Percentiles rank a stretch among this genome's conserved stretches.
These are phyloP conservation scores for Parietaria judaica DNA, from an alignment of 306 rosid genomes.

Conservation along the genomic window DNA sequence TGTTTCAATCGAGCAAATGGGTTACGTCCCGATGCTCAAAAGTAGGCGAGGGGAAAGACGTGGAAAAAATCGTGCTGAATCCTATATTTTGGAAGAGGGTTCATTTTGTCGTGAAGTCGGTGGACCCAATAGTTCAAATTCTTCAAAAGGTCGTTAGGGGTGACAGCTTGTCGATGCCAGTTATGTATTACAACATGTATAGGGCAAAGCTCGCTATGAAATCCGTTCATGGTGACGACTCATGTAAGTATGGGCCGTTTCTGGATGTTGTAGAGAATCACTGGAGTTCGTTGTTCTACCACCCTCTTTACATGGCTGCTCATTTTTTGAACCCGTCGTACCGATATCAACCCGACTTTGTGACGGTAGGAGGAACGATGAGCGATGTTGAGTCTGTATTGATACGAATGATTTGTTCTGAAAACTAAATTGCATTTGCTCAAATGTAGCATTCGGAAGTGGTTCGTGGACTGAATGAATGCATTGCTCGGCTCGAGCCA, in stretches of 20 bases:
- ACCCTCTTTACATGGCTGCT: constrained; percentile 86
- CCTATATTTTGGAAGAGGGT: constrained; percentile 80
- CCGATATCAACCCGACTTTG: constrained; percentile 68
- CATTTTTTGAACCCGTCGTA: constrained; percentile 88
- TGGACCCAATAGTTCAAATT: constrained; percentile 73
- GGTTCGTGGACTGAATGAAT: constrained; percentile 79
- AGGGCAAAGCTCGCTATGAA: constrained; percentile 76
- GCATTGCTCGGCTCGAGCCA: constrained; percentile 78
- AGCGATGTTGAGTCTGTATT: constrained; percentile 13
- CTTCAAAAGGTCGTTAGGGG: constrained; percentile 61
- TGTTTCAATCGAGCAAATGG: constrained; percentile 89
- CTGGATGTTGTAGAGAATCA: constrained; percentile 77
- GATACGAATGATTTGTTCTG: not conserved
- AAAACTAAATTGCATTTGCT: not conserved
- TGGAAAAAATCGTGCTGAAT: constrained; percentile 59
- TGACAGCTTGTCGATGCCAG: constrained; percentile 69
- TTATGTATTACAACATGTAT: constrained; percentile 65
- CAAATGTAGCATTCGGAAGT: constrained; percentile 68
- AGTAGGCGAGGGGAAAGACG: constrained; percentile 69
- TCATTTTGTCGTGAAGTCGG: constrained; percentile 57
- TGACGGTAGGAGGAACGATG: constrained; percentile 51
- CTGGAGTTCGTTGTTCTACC: constrained; percentile 69
- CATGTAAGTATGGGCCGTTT: constrained; percentile 74
- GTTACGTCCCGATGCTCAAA: constrained; percentile 59
- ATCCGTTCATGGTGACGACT: constrained; percentile 56